Evolutionary conservation across 805 yeast genomes (phyloP), one percentile per base, ranked within the genome.

Genomic region (Candida anglica): DNA sequence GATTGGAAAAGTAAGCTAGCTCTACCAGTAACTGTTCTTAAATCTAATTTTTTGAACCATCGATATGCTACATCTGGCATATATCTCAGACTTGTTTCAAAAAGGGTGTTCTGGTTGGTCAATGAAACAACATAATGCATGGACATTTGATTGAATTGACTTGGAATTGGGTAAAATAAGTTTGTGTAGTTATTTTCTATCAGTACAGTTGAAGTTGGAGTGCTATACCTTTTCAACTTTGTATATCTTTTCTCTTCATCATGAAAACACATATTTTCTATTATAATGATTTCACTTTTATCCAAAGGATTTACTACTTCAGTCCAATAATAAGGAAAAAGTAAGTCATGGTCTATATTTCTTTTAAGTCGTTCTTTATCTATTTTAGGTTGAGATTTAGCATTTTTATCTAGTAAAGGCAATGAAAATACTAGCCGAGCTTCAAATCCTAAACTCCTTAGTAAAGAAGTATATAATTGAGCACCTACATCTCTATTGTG

Each of bases 261-360:
- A 28, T 53, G 54, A 32, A 60, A 60, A 18, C 59, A 45, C 18
- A 44, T 41, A 2, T 58, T 38, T 31, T 60, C 66, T 0, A 60
- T n/a, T 1, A 58, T 35, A 11, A 56, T 32, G 1, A 60, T 19
- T 34, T 58, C 59, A 9, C 37, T 20, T 1, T 40, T 34, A 31
- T 60, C 38, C 8, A 51, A 23, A 1, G 66, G 66, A 38, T 60
- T 58, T 11, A 60, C 40, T 3, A 60, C 35, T 35, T 60, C 66
- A 6, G 63, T 58, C 66, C 66, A 60, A 34, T 40, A 60, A 38
- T 60, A 60, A 2, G 66, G 66, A 33, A 55, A 60, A 6, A 60
- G 36, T 8, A 60, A 39, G 38, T 60, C 66, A 36, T 46, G 43
- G 29, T 60, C 66, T 29, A 50, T 52, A 26, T 53, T 59, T 5